These are phyloP conservation scores for Geotrichum klebahnii DNA, from an alignment of 1,139 yeast species.

Conservation along the genomic window DNA sequence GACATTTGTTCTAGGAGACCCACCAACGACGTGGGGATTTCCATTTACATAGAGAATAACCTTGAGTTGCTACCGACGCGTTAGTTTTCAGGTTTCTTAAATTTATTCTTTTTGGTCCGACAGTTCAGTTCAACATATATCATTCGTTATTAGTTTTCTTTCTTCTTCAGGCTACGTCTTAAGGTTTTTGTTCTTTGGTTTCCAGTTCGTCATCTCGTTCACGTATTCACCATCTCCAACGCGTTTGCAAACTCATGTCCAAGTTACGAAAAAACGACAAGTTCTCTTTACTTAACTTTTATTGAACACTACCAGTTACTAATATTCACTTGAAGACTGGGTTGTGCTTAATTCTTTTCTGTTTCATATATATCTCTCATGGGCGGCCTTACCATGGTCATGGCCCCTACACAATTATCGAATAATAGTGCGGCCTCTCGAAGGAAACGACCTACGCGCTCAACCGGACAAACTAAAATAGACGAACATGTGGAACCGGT, in stretches of 20 bases:
- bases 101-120: not conserved
- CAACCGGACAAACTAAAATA: slow-evolving; percentile 2
- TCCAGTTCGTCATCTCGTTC: not conserved
- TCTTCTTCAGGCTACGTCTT: not conserved
- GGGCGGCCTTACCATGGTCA: slow-evolving; percentile 21
- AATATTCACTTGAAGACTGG: not conserved
- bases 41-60: not conserved
- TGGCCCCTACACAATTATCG: slow-evolving; percentile 19
- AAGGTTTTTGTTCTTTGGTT: not conserved
- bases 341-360: not conserved
- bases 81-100: not conserved
- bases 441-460: slow-evolving; percentile 4
- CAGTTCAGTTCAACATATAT: not conserved
- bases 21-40: not conserved
- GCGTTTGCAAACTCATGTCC: not conserved
- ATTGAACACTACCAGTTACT: not conserved
- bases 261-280: not conserved
- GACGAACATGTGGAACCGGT: slow-evolving; percentile 1
- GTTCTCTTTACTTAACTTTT: not conserved
- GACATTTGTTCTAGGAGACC: not conserved
- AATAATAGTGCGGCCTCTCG: slow-evolving; percentile 13
- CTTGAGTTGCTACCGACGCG: not conserved
- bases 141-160: not conserved
- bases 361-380: slow-evolving; percentile 5
- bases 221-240: not conserved